Base-by-base conservation (phyloP, 805 yeast species). In the Cyberlindnera xylosilytica region DNA sequence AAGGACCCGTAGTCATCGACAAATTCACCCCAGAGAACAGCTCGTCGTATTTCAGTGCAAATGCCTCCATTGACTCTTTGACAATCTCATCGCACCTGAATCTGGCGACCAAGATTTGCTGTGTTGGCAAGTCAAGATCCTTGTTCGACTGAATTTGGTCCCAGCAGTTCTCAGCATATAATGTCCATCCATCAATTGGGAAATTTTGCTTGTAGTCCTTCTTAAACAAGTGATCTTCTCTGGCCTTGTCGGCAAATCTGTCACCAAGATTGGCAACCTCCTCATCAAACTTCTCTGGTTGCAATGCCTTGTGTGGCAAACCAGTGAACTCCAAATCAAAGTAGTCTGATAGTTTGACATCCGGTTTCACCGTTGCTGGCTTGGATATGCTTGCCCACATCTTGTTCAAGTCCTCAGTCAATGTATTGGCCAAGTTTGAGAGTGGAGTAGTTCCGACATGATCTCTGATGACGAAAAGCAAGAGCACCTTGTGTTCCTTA, bases 171-270 rank as follows among this genome's bases (percentile, higher is more conserved):
- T 80, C 83, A 1, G 97, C 89, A 56, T 93, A 93, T 61, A 89
- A 65, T 4, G 91, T 76, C 98, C 99, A 93, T 19, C 97, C 98
- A 64, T 93, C 99, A 40, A 91, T 72, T 10, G 99, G 99, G 42
- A 93, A 79, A 36, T 75, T 72, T 52, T 93, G 89, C 58, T 87
- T 96, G 61, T 88, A 90, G 36, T 78, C 72, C 2, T 76, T 72
- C 45, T 78, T 75, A 69, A 89, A 87, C 27, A 82, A 68, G 22
- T 58, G 48, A 3, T 56, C 51, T 1, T 56, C 31, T 15, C 49
- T 42, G 3, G 53, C 34, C 7, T 44, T 50, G 24, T 61, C 62
- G 13, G 69, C 62, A 46, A 91, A 79, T 29, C 78, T 64, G 48
- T 78, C 81, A 27, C 95, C 91, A 47, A 91, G 70, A 4, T 58